A percentile compares a stretch with the other conserved stretches of the same genome.
phyloP scores from a whole-genome alignment of 73 alveolate genomes.

The Uronychia binucleata region DNA sequence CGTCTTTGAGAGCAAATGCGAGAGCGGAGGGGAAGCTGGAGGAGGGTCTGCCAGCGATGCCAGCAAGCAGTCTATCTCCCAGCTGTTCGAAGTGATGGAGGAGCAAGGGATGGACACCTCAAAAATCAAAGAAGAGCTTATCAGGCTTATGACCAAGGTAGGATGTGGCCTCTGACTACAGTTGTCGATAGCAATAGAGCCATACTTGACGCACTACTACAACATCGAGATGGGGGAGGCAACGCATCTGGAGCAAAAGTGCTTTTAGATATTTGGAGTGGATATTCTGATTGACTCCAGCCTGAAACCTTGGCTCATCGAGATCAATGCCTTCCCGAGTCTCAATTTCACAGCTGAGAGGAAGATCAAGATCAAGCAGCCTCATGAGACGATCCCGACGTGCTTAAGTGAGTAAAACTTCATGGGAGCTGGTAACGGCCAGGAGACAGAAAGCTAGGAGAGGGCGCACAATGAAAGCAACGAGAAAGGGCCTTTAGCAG shows the following conservation, averaged over 20 bases:
- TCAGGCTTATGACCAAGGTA: background rate
- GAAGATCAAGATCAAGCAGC: background rate
- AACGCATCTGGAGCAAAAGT: constrained; percentile 1
- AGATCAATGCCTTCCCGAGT: constrained; percentile 83
- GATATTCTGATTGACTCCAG: constrained; percentile 81
- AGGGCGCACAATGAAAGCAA: too few species aligned
- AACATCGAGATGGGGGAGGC: background rate
- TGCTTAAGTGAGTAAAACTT: too few species aligned
- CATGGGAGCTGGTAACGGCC: too few species aligned
- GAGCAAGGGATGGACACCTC: background rate
- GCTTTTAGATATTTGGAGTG: constrained; percentile 78
- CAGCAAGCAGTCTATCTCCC: background rate
- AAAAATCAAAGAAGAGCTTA: background rate
- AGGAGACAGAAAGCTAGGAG: too few species aligned
- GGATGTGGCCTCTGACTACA: background rate
- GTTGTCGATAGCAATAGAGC: background rate
- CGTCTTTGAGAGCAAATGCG: background rate
- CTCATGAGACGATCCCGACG: too few species aligned
- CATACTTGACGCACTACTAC: background rate
- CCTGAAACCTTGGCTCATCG: constrained; percentile 84
- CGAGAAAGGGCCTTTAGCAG: too few species aligned
- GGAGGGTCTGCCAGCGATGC: background rate
- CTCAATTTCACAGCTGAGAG: background rate
- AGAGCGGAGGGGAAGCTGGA: background rate
- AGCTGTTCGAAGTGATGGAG: background rate